Base-by-base conservation (phyloP, 2,329 filamentous ascomycete species). In the Sporothrix globosa region DNA sequence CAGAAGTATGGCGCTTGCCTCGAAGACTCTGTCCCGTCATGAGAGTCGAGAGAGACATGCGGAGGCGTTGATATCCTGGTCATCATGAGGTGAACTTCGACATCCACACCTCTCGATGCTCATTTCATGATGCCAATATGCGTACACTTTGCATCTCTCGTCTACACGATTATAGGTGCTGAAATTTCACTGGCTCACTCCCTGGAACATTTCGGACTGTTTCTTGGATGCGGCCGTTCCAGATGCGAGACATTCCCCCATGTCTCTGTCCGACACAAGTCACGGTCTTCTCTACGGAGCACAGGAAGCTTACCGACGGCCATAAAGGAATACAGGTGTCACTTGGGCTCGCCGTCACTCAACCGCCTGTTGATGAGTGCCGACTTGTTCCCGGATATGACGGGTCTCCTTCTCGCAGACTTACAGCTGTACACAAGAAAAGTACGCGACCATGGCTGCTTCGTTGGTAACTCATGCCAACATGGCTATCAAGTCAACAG, bases 221-320 rank as follows among this genome's bases (percentile, higher is more conserved):
- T 61, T 63, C 58, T 46, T 63, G 58, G 41, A 46, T 27, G 19
- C 39, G 58, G 58, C 58, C 58, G 58, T 46, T 46, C 58, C n/a
- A 61, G 39, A 61, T 61, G n/a, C 58, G 58, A 63, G 58, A 63
- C 58, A 63, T 13, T 10, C 41, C 41, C 39, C 27, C n/a, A 46
- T 63, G 13, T 46, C 13, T 63, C 39, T 63, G 58, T 46, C 39
- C 58, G n/a, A 63, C 58, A 63, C 4, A 24, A 5, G 21, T 27
- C 6, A n/a, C 27, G 39, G 21, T 21, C 17, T 27, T 24, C 21
- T 44, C 13, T 44, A 24, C 39, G 21, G 39, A 21, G 24, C 3
- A 44, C 41, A 44, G 41, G 14, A 5, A 30, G 21, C 39, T 17
- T 7, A 2, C 39, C 17, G n/a, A 63, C 5, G 21, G 13, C 14